Evolutionary conservation across 2,329 filamentous ascomycete species (phyloP), one percentile per base, ranked within the genome.

Genomic region (Ophiostoma pallidulum): DNA sequence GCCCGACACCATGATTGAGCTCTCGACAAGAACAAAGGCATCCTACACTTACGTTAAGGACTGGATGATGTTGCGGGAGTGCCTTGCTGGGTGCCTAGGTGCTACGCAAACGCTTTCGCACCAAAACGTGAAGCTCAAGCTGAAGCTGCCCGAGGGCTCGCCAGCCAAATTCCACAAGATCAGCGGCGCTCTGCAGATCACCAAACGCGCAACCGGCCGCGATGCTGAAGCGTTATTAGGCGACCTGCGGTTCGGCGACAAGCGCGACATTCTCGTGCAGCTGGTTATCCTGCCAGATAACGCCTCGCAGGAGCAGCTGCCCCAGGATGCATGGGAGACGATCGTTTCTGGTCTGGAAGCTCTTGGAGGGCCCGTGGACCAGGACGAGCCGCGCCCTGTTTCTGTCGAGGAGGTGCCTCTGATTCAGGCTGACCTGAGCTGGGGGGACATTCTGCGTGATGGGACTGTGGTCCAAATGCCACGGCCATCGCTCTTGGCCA

Each of bases 21-120:
- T 98, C 12, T 97, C 92, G 1, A 92, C 86, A 7, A 78, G 89
- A 51, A 98, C 92, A 4, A 98, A 97, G 68, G 92, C 90, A 4
- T 94, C 89, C 1, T 98, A 97, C 61, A 94, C 89, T 1, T 98
- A 97, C 59, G 90, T 98, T 57, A 98, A 97, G 67, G 92, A 98
- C 64, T 98, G 92, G 92, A 97, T 97, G 91, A 98, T 97, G 91
- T 76, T 98, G 31, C 84, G 92, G 24, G 92, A 98, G 64, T 97
- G 92, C 63, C 75, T 96, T 38, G 92, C 90, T 20, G 92, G 92
- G 37, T 97, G 91, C 59, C 71, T 98, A 24, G 92, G 92, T 40
- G 82, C 88, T 13, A 77, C 97, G 62, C 92, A 98, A 65, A 89
- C 87, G 2, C 83, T 88, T 24, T 97, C 92, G n/a, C 92, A 98